Evolutionary conservation across 1,284 basidiomycete species (phyloP), one percentile per base, ranked within the genome.

Genomic region (Entoloma clypeatum): DNA sequence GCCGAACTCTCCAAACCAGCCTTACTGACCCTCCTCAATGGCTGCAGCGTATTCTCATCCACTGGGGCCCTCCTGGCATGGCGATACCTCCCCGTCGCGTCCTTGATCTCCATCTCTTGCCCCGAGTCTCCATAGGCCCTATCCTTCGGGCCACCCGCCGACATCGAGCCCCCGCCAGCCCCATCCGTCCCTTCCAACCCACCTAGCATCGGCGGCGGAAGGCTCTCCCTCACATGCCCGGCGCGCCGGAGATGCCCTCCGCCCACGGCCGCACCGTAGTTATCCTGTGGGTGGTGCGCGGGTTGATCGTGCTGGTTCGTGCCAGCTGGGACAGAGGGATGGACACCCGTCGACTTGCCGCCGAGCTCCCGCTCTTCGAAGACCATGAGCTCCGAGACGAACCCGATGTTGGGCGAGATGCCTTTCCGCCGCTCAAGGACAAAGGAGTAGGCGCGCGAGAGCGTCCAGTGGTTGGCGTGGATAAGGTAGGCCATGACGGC

Each of bases 391-490:
- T 97, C 94, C 9, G 89, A 92, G 23, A 98, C 91, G 62, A 98
- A 98, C 5, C 94, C 94, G 51, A 99, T 97, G 61, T 98, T 98
- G 7, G 95, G 94, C n/a, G 87, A 92, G 52, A 97, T 93, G 50
- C 87, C 90, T 51, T 87, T 86, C 33, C 95, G 79, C 7, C 92
- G 78, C 55, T 94, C 92, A 28, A 90, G 75, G 16, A 98, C 94
- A 58, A 92, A 94, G 1, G 83, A 71, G 59, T 97, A 98, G 0
- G 94, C 89, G 37, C 81, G 81, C 21, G 89, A 86, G 36, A 98
- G 75, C 6, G 92, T 86, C 94, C 94, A 97, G 53, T 92, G 90
- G 56, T 96, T 92, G 4, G 92, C 88, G 55, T 96, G 92, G 51
- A 99, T 97, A 37, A 99, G 82, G 61, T 96, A 98, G 1, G 92